Conservation (phyloP, 257 asterid species). For the Rubia yunnanensis region DNA sequence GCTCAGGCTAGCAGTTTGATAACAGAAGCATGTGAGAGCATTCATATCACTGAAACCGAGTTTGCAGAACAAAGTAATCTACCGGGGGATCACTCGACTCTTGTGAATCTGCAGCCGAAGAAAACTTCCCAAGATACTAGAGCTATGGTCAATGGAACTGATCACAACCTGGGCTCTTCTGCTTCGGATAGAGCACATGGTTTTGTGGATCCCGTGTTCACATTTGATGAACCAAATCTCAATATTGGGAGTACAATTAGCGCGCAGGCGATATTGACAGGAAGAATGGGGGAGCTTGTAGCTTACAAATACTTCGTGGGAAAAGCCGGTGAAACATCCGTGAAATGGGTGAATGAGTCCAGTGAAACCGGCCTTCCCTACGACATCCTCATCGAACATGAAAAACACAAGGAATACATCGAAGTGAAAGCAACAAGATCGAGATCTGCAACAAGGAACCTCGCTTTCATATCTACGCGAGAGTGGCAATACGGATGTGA, state of each 20-base stretch:
- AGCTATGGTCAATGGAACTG: constrained; percentile 19
- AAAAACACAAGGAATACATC: constrained; percentile 46
- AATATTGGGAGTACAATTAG: constrained; percentile 11
- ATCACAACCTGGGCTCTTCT: constrained; percentile 17
- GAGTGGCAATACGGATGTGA: constrained; percentile 94
- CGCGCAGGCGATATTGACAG: constrained; percentile 55
- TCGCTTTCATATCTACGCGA: constrained; percentile 59
- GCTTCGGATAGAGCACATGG: constrained; percentile 19
- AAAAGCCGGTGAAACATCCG: constrained; percentile 30
- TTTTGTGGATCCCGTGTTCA: constrained; percentile 21
- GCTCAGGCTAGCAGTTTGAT: constrained; percentile 15
- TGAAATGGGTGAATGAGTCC: constrained; percentile 78
- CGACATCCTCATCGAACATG: constrained; percentile 51
- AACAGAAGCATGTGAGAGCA: constrained; percentile 17
- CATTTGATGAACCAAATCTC: constrained; percentile 21
- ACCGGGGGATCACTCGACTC: constrained; percentile 11
- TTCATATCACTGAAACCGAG: constrained; percentile 18
- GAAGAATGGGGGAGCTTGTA: constrained; percentile 72
- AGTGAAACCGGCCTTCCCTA: constrained; percentile 81
- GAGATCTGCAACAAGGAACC: constrained; percentile 46
- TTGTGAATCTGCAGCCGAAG: constrained; percentile 22
- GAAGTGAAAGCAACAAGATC: constrained; percentile 90
- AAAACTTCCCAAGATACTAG: constrained; percentile 25
- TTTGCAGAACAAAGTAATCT: constrained; percentile 16
- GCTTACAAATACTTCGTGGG: constrained; percentile 56